Base-by-base conservation (phyloP, 2,329 filamentous ascomycete species). In the Cercospora citrullina region DNA sequence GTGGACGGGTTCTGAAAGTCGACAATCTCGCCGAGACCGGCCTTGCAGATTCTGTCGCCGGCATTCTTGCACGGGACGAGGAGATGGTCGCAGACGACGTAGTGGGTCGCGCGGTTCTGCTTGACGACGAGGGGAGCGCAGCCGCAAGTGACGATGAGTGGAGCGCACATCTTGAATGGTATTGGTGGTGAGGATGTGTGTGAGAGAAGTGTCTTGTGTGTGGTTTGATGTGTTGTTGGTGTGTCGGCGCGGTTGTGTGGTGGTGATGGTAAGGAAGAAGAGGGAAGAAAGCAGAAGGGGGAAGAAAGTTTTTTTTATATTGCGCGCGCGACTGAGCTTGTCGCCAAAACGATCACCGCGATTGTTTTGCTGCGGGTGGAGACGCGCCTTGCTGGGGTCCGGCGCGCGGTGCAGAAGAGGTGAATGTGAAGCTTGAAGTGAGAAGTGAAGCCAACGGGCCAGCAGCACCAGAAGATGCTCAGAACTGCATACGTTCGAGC, bases 1-100 rank as follows among this genome's bases (percentile, higher is more conserved):
- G 62, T 64, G 31, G 53, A 28, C n/a, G 62, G 36, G 36, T 64
- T 64, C 62, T 64, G 62, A 33, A 58, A 59, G 31, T 64, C 33
- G 53, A 64, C 53, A 9, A 26, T 33, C 21, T 57, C 48, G 9
- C 62, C 62, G 10, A 45, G 31, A 10, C 62, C 62, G 23, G 48
- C 48, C 62, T 64, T 57, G 62, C 62, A 64, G 16, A 53, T 53
- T 10, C 23, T 42, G 30, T 26, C 33, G 33, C 62, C 62, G 18
- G 62, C 51, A 1, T 42, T 26, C 30, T 58, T 39, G 62, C 62
- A 64, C 21, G 62, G 62, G 23, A 64, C 62, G 33, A 64, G 23
- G 53, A 64, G 51, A n/a, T 42, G 16, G 3, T 53, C 30, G 31
- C 55, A 36, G 28, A 28, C 33, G 30, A 58, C 23, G 16, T 18